Evolutionary conservation across 1,139 yeast genomes (phyloP).

Genomic region (Candida tropicalis): DNA sequence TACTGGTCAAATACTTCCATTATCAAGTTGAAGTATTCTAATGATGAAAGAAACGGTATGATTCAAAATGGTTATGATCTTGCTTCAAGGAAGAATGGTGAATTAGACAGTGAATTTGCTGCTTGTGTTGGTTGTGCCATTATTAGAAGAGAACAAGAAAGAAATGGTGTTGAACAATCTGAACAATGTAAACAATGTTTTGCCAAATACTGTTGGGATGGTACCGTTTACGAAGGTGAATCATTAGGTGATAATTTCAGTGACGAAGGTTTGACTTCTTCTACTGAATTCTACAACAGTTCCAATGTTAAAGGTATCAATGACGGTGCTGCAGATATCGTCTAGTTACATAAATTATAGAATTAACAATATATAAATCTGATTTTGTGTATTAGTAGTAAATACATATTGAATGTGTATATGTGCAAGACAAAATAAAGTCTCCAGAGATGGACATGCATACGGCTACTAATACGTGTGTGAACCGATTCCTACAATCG

Average conservation of each 20-base stretch:
- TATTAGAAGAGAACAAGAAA: conserved; percentile 46
- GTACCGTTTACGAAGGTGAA: conserved; percentile 18
- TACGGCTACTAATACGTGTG: too few relatives aligned
- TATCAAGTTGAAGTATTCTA: conserved; percentile 34
- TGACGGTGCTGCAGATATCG: conserved; percentile 12
- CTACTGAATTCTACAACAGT: conserved; percentile 12
- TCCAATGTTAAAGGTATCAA: conserved; percentile 14
- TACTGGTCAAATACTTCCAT: conserved; percentile 41
- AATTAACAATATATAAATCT: too few relatives aligned
- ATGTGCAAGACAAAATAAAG: too few relatives aligned
- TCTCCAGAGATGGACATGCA: too few relatives aligned
- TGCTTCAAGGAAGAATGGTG: conserved; percentile 31
- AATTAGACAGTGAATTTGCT: conserved; percentile 40
- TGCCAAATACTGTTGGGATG: conserved; percentile 46
- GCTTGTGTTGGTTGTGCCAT: conserved; percentile 49
- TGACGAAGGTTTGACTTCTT: conserved; percentile 16
- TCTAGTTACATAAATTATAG: too few relatives aligned
- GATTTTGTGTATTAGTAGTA: too few relatives aligned
- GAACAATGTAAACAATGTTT: conserved; percentile 45
- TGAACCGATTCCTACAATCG: too few relatives aligned
- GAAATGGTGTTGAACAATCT: conserved; percentile 35
- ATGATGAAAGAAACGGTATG: conserved; percentile 39
- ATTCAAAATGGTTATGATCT: conserved; percentile 42
- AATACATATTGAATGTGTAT: too few relatives aligned
- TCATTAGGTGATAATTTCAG: conserved; percentile 47